phyloP scores from a whole-genome alignment of 179 eudicot species.

The Silene coronaria region DNA sequence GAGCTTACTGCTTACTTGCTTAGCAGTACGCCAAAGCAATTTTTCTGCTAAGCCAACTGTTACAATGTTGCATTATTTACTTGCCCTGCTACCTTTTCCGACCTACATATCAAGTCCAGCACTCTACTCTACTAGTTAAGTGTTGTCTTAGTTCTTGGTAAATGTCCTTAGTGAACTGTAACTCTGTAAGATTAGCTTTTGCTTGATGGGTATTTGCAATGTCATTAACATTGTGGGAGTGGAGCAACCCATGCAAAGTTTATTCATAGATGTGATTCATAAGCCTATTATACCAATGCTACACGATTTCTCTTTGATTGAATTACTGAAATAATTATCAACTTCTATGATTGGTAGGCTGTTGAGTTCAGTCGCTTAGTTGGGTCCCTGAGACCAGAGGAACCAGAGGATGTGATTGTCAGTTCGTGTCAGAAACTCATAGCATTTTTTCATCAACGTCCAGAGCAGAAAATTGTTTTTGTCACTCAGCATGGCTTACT shows the following conservation, averaged over 20 bases:
- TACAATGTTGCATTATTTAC: too few species aligned
- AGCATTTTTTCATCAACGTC: slow-evolving; percentile 75
- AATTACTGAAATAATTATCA: slow-evolving; percentile 13
- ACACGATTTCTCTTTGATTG: not conserved
- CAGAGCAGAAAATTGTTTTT: slow-evolving; percentile 86
- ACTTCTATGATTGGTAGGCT: slow-evolving; percentile 45
- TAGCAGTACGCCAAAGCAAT: too few species aligned
- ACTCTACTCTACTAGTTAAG: not conserved
- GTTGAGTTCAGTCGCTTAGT: slow-evolving; percentile 90
- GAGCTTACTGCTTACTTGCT: too few species aligned
- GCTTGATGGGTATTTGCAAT: not conserved
- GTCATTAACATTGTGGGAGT: not conserved
- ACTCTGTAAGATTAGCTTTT: not conserved
- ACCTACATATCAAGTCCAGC: too few species aligned
- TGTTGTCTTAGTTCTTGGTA: not conserved
- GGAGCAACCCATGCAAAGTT: not conserved
- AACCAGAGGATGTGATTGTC: slow-evolving; percentile 85
- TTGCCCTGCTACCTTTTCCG: too few species aligned
- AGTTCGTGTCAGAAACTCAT: slow-evolving; percentile 86
- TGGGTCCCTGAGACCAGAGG: slow-evolving; percentile 74
- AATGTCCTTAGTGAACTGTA: not conserved
- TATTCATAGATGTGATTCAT: slow-evolving; percentile 7
- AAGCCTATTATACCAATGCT: not conserved
- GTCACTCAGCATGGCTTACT: slow-evolving; percentile 89
- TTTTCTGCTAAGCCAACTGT: too few species aligned